These are phyloP conservation scores for Mayamaea pseudoterrestris DNA, from an alignment of 108 stramenopile genomes.

Conservation along the genomic window DNA sequence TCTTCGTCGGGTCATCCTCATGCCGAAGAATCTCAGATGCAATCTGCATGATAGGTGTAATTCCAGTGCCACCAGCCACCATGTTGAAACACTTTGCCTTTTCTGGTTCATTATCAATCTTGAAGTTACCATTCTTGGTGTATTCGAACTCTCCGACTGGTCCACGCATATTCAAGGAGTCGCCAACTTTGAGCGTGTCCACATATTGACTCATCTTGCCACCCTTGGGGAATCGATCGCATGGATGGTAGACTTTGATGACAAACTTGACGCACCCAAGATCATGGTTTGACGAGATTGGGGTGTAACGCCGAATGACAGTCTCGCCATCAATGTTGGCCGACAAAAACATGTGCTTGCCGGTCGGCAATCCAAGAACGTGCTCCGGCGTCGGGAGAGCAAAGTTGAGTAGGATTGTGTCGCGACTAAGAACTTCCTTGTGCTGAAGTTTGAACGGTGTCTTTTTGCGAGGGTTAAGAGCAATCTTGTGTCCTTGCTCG, in stretches of 20 bases:
- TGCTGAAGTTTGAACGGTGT: conserved; percentile 70
- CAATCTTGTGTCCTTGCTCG: conserved; percentile 46
- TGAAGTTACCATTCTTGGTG: conserved; percentile 79
- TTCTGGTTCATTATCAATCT: conserved; percentile 54
- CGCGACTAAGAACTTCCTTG: conserved; percentile 83
- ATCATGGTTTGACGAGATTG: conserved; percentile 88
- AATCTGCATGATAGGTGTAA: conserved; percentile 92
- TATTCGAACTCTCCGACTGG: conserved; percentile 93
- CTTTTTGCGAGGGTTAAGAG: conserved; percentile 83
- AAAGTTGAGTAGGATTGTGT: conserved; percentile 90
- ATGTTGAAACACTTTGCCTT: conserved; percentile 73
- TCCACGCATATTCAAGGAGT: conserved; percentile 80
- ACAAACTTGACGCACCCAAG: conserved; percentile 94
- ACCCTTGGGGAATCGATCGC: conserved; percentile 83
- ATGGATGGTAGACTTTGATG: conserved; percentile 89
- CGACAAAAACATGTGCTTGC: conserved; percentile 92
- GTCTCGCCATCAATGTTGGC: conserved; percentile 69
- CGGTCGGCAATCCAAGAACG: conserved; percentile 91
- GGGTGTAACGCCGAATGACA: conserved; percentile 88
- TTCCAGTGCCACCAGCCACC: conserved; percentile 97
- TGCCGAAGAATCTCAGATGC: conserved; percentile 80
- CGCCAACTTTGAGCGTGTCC: conserved; percentile 76
- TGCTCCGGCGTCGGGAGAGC: conserved; percentile 81
- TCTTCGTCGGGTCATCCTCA: conserved; percentile 69
- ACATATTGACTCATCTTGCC: conserved; percentile 94